A percentile compares a stretch with the other conserved stretches of the same genome.
Evolutionary conservation across 2,329 filamentous ascomycete genomes (phyloP).

Genomic region (Bipolaris victoriae): DNA sequence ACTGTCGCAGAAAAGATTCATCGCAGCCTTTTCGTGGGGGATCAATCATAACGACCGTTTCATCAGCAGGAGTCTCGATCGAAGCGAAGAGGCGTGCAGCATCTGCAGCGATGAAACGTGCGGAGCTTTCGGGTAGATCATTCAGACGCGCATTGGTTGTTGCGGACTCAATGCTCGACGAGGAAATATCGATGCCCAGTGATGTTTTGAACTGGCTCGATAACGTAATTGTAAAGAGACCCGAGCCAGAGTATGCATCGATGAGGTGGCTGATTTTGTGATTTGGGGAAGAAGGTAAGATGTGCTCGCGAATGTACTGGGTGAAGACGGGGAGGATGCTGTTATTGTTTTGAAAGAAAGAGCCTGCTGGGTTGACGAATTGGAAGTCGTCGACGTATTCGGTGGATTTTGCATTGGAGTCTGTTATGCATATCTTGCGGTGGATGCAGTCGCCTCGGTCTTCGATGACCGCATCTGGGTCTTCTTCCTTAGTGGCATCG

Average conservation of each 20-base stretch:
- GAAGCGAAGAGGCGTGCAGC: slow-evolving; percentile 81
- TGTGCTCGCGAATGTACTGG: slow-evolving; percentile 80
- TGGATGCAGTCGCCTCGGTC: slow-evolving; percentile 70
- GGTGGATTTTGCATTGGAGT: slow-evolving; percentile 79
- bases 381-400: slow-evolving; percentile 86
- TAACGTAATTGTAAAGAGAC: slow-evolving; percentile 95
- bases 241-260: slow-evolving; percentile 96
- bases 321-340: slow-evolving; percentile 90
- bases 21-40: slow-evolving; percentile 97
- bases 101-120: slow-evolving; percentile 87
- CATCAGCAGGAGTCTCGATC: slow-evolving; percentile 73
- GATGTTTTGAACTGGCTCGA: slow-evolving; percentile 79
- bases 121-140: slow-evolving; percentile 68
- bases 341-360: slow-evolving; percentile 99
- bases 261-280: slow-evolving; percentile 79
- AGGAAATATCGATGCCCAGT: slow-evolving; percentile 88
- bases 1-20: slow-evolving; percentile 78
- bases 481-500: slow-evolving; percentile 29
- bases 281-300: slow-evolving; percentile 60
- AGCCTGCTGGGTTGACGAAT: slow-evolving; percentile 89
- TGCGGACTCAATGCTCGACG: slow-evolving; percentile 78
- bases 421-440: slow-evolving; percentile 86
- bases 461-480: slow-evolving; percentile 56
- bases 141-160: slow-evolving; percentile 80
- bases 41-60: slow-evolving; percentile 94